Base-by-base conservation (phyloP, 768 basidiomycete species). In the Tremella mesenterica region DNA sequence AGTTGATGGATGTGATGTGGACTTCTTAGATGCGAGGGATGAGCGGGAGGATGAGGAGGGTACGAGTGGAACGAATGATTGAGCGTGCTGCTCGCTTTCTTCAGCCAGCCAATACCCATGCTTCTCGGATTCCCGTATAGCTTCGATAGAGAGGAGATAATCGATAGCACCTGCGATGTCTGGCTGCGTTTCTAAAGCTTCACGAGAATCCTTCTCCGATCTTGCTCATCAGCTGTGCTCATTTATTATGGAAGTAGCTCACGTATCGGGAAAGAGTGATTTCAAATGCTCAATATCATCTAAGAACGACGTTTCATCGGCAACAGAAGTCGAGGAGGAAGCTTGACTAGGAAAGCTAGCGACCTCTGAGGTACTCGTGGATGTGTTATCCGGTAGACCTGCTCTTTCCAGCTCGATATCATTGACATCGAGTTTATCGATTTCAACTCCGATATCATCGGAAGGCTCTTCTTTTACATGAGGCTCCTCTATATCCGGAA, bases 51-150 rank as follows among this genome's bases (percentile, higher is more conserved):
- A 18, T 20, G 47, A 48, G 6, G 38, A 41, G 8, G 47, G 44
- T n/a, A n/a, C n/a, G n/a, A n/a, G n/a, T n/a, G n/a, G n/a, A n/a
- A n/a, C n/a, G n/a, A n/a, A n/a, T n/a, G n/a, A n/a, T n/a, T n/a
- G n/a, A n/a, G n/a, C n/a, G n/a, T n/a, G n/a, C n/a, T n/a, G n/a
- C n/a, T n/a, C n/a, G n/a, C n/a, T n/a, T 21, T 58, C 60, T 16
- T 67, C 65, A 13, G 56, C 65, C 9, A 61, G 57, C 67, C 67
- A 72, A 7, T 53, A 33, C 3, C 67, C 70, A n/a, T 56, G 20
- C 14, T 50, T 47, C 44, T 67, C 55, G 34, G 57, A 61, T 23
- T 63, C 56, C 12, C 59, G 51, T 44, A 72, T 67, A 14, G 57
- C 29, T 39, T 72, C 70, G 21, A 65, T 45, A 10, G 64, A 69